Conservation (phyloP, 768 basidiomycete genomes). For the Boletus rubescentipes region DNA sequence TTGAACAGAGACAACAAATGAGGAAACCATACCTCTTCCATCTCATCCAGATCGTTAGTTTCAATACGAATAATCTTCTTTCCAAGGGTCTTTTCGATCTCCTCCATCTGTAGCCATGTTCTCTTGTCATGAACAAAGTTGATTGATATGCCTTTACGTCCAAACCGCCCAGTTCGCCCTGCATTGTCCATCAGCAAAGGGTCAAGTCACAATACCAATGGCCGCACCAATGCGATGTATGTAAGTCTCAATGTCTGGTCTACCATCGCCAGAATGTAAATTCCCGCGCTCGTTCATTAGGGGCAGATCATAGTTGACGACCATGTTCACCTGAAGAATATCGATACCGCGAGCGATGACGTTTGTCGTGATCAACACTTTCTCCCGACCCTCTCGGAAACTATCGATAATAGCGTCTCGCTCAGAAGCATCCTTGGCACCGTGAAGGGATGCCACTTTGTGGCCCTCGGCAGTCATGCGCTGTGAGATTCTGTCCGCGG, state of each 20-base stretch:
- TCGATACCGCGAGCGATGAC: constrained; percentile 98
- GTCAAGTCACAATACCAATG: not conserved
- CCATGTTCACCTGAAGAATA: constrained; percentile 99
- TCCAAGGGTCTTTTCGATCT: constrained; percentile 78
- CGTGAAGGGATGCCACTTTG: constrained; percentile 94
- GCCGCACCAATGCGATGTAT: constrained; percentile 91
- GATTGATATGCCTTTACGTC: constrained; percentile 94
- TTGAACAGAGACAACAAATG: not conserved
- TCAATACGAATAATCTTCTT: constrained; percentile 82
- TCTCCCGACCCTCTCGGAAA: constrained; percentile 95
- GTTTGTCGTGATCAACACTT: constrained; percentile 98
- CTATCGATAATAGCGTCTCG: constrained; percentile 92
- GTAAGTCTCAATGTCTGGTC: constrained; percentile 94
- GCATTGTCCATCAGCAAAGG: constrained; percentile 1
- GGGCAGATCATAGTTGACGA: constrained; percentile 98
- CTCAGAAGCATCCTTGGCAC: constrained; percentile 85
- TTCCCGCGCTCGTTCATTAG: constrained; percentile 69
- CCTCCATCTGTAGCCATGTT: constrained; percentile 88
- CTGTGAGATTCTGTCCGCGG: constrained; percentile 87
- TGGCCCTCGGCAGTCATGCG: constrained; percentile 94
- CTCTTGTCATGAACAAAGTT: constrained; percentile 93
- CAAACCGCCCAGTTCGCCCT: constrained; percentile 98
- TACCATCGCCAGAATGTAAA: constrained; percentile 45
- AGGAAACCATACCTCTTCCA: constrained; percentile 74
- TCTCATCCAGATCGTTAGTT: constrained; percentile 87